Evolutionary conservation across 371 early-diverging fungal species (phyloP), one percentile per base, ranked within the genome.

Genomic region (Funneliformis caledonium): DNA sequence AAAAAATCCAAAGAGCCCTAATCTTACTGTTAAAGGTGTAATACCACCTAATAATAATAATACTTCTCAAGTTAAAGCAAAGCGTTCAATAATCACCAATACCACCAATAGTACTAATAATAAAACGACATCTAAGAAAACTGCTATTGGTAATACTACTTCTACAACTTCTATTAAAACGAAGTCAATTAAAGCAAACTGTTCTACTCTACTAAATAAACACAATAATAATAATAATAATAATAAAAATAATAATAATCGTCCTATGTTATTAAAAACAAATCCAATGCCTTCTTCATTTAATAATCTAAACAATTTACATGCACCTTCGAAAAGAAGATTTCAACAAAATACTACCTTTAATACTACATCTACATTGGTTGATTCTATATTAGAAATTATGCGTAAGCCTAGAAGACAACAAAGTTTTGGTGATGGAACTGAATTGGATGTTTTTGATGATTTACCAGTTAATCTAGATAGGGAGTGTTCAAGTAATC

Each of bases 401-500:
- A 65, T 65, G 67, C 67, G 31, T 65, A 65, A 65, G 33, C 67
- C 67, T 14, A 65, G 14, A 16, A 65, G 37, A 14, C 37, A 31
- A 6, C 67, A 65, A 31, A 43, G 22, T 43, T 70, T 22, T 70
- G 70, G 45, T 16, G 70, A 43, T 70, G 70, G 45, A 42, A 70
- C 19, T 45, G 70, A 70, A 70, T 70, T 70, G 43, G 70, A 70
- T 43, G 70, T 5, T 10, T 70, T 65, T 65, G 65, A 65, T 33
- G 65, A 65, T 33, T 65, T 65, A 65, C 37, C 65, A 33, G 9
- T 65, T 26, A 65, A 26, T 65, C 16, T 16, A 6, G 37, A 65
- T 10, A 65, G 16, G 11, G 65, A 33, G 12, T 6, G 31, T 33
- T 2, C 64, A 10, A 6, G 12, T 31, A 31, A 26, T 26, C 26